Evolutionary conservation across 2,329 filamentous ascomycete genomes (phyloP), one percentile per base, ranked within the genome.

Genomic region (Ophiocordyceps australis): DNA sequence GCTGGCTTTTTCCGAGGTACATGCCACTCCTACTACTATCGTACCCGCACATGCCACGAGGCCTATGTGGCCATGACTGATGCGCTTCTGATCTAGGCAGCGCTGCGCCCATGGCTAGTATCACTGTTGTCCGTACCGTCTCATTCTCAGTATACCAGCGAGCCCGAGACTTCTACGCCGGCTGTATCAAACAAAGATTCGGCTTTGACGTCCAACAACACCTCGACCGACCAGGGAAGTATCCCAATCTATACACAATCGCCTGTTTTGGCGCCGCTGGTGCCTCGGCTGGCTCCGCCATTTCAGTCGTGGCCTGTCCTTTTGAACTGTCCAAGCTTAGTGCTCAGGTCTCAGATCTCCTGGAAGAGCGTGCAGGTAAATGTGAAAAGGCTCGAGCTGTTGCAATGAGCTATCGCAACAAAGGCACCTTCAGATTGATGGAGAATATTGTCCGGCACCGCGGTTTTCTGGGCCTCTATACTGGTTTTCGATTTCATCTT

Each of bases 301-400:
- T 89, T 28, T 85, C 81, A 7, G 60, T 77, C 26, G 68, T 89
- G 38, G 79, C 81, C 37, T 91, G 81, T 42, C 81, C 81, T 2
- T 91, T 91, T 44, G 81, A 91, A 49, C 62, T 91, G 47, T 85
- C 79, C n/a, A 91, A 91, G 49, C 61, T 89, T 31, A 85, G 77
- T 46, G 79, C 81, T 11, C 81, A 91, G 47, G 76, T 89, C 13
- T 83, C 81, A 2, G 76, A 83, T 9, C 56, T 86, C 31, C 68
- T 85, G 55, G 74, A 75, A 12, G 46, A 53, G 29, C 44, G 50
- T 6, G 47, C 46, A 10, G 40, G 38, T 7, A 36, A 37, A 12
- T 43, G 35, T 26, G 42, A 49, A 25, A 57, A 64, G 35, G 66
- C 59, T 38, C 70, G 64, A 35, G 62, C 60, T 9, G 62, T 74